Evolutionary conservation across 306 rosid genomes (phyloP), one percentile per base, ranked within the genome.

Genomic region (Corylus avellana): DNA sequence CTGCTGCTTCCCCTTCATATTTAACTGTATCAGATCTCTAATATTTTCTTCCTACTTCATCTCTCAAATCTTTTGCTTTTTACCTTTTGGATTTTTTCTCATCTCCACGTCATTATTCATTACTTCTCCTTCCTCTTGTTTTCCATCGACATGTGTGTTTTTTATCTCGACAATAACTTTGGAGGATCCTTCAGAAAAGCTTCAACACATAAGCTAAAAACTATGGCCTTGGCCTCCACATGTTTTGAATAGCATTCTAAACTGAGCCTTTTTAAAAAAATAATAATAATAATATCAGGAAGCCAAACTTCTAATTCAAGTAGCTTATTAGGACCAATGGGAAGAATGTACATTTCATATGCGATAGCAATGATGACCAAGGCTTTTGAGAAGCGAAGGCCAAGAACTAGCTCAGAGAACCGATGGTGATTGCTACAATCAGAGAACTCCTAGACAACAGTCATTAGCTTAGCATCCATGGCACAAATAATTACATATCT

Each of bases 401-500:
- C 8, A 10, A 42, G 16, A 4, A 67, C 72, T 67, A 17, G 72
- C 72, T 67, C 51, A 64, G 29, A 42, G 72, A 67, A 67, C 29
- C 39, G 10, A 18, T 42, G 72, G 72, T 67, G 50, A 39, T n/a
- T 18, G 51, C 70, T 63, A 16, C 13, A 63, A 63, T 63, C 44
- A 13, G 70, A 67, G 3, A 67, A 67, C 51, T 67, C 8, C 72
- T 8, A 42, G 72, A 67, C 32, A 67, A 17, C 4, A 67, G 25
- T n/a, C n/a, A 42, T 67, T 18, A 67, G 50, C 51, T 67, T 42
- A 67, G 72, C 72, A 25, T 67, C 72, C n/a, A 42, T 67, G 72
- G 20, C 72, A 67, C 51, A 39, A 9, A 67, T 42, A n/a, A 18
- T 4, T 17, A 42, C 50, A 42, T 67, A 42, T 12, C 29, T 67